Base-by-base conservation (phyloP, 2,329 filamentous ascomycete genomes). In the Hypoxylon sp. region DNA sequence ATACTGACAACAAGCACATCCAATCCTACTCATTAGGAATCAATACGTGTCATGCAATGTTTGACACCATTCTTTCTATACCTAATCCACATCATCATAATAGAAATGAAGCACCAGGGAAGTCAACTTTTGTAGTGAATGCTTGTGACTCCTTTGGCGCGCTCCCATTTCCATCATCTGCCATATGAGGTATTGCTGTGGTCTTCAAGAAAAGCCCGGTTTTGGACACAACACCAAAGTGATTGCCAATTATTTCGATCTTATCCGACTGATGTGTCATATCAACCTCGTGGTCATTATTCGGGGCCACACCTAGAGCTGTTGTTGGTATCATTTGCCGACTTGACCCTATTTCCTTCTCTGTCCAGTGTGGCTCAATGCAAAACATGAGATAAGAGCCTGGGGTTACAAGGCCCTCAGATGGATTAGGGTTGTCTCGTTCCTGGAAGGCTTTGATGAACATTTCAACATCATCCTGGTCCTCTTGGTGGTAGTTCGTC, bases 371-470 rank as follows among this genome's bases (percentile, higher is more conserved):
- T 35, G 65, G 71, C 47, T 75, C 71, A 23, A 82, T 75, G 59
- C 88, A 84, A 65, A 89, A 90, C 63, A 88, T 82, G 13, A 93
- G 79, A 36, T 72, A 79, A 9, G 87, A 84, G 5, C 86, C 88
- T 4, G 83, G 78, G 17, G 78, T 77, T 4, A 84, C 82, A 46
- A 89, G 78, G 32, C 82, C 79, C 6, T 77, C 76, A 5, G 82
- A 70, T 3, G 73, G 69, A 15, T 61, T 47, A n/a, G 54, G 54
- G 7, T 41, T 64, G 31, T 66, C 50, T 16, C 64, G 59, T 35
- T 74, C 73, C 34, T 67, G 64, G 62, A 83, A 76, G 7, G 75
- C 75, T 34, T 73, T 71, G 57, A 83, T 77, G 54, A 85, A 83
- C 55, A 70, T 73, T 25, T 79, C 72, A 59, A 86, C 74, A 41